A percentile compares a stretch with the other conserved stretches of the same genome.
Conservation (phyloP, 1,284 basidiomycete genomes). For the Puccinia polysora region DNA sequence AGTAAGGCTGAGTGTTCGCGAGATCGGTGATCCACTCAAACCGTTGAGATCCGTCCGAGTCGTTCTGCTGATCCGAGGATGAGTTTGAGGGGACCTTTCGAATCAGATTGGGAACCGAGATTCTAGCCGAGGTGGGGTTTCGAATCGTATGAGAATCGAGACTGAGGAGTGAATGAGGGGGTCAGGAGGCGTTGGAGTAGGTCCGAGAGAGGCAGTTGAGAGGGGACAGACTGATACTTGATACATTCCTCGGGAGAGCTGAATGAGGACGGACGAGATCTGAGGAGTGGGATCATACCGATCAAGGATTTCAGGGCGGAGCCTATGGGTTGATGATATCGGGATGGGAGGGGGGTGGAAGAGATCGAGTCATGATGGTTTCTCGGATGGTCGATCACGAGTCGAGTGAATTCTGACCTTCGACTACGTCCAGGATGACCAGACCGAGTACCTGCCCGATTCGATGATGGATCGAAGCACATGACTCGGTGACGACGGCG, state of each 20-base stretch:
- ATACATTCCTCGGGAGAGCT: constrained; percentile 75
- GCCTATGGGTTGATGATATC: constrained; percentile 51
- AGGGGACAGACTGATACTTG: constrained; percentile 73
- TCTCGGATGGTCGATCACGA: background rate
- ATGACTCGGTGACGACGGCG: constrained; percentile 71
- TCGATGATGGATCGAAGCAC: constrained; percentile 63
- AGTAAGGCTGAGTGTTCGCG: constrained; percentile 77
- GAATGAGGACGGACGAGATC: constrained; percentile 77
- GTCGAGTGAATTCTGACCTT: constrained; percentile 56
- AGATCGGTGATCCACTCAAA: constrained; percentile 75
- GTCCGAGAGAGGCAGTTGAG: background rate
- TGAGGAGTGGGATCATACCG: constrained; percentile 82
- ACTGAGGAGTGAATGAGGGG: constrained; percentile 54
- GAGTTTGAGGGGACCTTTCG: background rate
- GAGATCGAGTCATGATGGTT: too few relatives aligned
- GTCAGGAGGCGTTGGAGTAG: background rate
- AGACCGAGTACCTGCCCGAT: constrained; percentile 75
- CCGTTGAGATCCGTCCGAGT: constrained; percentile 46
- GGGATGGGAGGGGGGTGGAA: background rate
- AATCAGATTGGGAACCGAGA: constrained; percentile 75
- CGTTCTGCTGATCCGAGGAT: constrained; percentile 45
- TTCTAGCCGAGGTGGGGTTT: constrained; percentile 70
- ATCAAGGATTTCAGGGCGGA: constrained; percentile 89
- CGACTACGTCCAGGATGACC: constrained; percentile 88
- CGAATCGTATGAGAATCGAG: constrained; percentile 70